Conservation (phyloP, 805 yeast species). For the Teunomyces atbi region DNA sequence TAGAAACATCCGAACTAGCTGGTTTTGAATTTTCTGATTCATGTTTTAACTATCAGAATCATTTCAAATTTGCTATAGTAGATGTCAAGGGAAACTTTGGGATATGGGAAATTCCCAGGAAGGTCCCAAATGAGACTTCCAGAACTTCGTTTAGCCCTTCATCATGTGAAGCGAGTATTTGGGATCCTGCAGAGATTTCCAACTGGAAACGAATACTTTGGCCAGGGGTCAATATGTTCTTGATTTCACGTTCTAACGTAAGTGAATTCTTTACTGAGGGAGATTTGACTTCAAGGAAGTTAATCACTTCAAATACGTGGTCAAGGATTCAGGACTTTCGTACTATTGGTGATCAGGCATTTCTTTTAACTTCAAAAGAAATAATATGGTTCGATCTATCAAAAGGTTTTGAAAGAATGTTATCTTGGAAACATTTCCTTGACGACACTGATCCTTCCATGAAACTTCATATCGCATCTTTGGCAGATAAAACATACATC, state of each 20-base stretch:
- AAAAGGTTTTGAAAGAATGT: slow-evolving; percentile 39
- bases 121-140: background rate
- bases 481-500: slow-evolving; percentile 16
- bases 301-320: slow-evolving; percentile 54
- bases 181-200: slow-evolving; percentile 53
- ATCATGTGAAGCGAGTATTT: slow-evolving; percentile 12
- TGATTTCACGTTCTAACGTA: slow-evolving; percentile 45
- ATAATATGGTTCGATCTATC: slow-evolving; percentile 49
- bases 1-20: slow-evolving; percentile 20
- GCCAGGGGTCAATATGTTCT: slow-evolving; percentile 33
- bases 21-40: slow-evolving; percentile 45
- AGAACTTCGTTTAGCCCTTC: background rate
- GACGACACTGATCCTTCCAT: slow-evolving; percentile 40
- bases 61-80: slow-evolving; percentile 37
- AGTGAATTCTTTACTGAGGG: slow-evolving; percentile 25
- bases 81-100: slow-evolving; percentile 57
- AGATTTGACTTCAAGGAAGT: slow-evolving; percentile 24
- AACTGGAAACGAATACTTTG: slow-evolving; percentile 53
- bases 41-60: slow-evolving; percentile 43
- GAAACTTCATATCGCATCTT: slow-evolving; percentile 30
- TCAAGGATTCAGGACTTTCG: slow-evolving; percentile 47
- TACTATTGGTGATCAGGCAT: slow-evolving; percentile 31
- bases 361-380: slow-evolving; percentile 67
- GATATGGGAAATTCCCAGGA: slow-evolving; percentile 25
- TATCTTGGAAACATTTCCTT: slow-evolving; percentile 75